Percentiles rank a stretch among this genome's conserved stretches.
phyloP scores from a whole-genome alignment of 257 asterid genomes.

The Osmanthus fragrans region DNA sequence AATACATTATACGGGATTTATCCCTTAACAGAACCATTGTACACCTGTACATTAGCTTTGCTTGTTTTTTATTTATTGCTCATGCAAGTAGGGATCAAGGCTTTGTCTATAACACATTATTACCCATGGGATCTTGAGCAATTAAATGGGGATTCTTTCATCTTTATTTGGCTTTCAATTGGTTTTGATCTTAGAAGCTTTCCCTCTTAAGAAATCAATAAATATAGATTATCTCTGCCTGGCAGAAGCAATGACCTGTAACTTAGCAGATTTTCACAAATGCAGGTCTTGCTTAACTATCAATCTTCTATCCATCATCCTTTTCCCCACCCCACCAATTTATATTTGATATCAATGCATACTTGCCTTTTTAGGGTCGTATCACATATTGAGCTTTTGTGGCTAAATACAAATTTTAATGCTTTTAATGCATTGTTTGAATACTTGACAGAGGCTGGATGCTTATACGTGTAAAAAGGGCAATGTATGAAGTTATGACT shows the following conservation, averaged over 20 bases:
- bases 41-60: not conserved
- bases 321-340: not conserved
- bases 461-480: not conserved
- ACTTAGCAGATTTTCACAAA: not conserved
- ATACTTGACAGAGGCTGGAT: not conserved
- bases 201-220: not conserved
- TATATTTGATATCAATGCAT: not conserved
- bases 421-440: not conserved
- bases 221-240: not conserved
- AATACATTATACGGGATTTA: not conserved
- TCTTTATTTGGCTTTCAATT: not conserved
- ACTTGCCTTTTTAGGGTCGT: not conserved
- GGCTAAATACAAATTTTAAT: not conserved
- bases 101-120: not conserved
- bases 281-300: not conserved
- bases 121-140: not conserved
- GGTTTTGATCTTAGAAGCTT: not conserved
- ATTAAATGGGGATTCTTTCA: not conserved
- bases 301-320: not conserved
- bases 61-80: not conserved
- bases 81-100: not conserved
- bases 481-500: not conserved
- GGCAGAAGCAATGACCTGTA: not conserved
- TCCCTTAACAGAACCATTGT: not conserved
- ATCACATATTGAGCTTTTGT: not conserved